Evolutionary conservation across 2,329 filamentous ascomycete genomes (phyloP), one percentile per base, ranked within the genome.

Genomic region (Xylariales sp.): DNA sequence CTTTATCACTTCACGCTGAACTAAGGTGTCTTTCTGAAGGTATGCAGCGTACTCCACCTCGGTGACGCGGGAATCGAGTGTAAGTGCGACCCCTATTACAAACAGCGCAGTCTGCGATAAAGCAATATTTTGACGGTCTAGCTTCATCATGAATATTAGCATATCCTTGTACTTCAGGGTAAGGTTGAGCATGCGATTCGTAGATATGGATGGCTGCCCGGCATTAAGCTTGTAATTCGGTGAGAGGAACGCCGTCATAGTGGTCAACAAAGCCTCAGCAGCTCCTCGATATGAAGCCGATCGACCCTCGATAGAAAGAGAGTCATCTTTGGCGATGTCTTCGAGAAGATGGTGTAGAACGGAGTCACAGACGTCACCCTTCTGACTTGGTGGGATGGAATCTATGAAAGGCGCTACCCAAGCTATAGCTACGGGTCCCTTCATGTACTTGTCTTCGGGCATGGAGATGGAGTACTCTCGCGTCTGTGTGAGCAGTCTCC

Each of bases 391-490:
- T 45, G 83, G 81, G 44, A 96, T 75, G 2, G 89, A 95, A 21
- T 76, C 71, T 47, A 95, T 76, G 57, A 95, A 88, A 0, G 83
- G 80, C 16, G 74, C 72, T 22, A 93, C 79, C 88, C 90, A 97
- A 16, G 78, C 79, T 7, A 89, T 79, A 42, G 88, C 78, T 34
- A 87, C 72, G 2, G 81, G 74, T 1, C 76, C 71, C 4, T 75
- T 69, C 10, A 65, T 64, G 10, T 68, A 59, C 24, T 76, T 72
- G n/a, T 74, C 72, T 31, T 74, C 69, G 6, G 69, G 61, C 3
- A 69, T 70, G 46, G 74, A 68, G 51, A 73, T 70, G 21, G 74
- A 59, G 38, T 68, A 67, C 16, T 75, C 69, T 31, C 81, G 66
- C 11, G 82, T 82, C 47, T 82, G 78, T 7, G 68, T 62, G 10